Evolutionary conservation across 2,329 filamentous ascomycete species (phyloP).

Genomic region (Aspergillus hiratsukae): DNA sequence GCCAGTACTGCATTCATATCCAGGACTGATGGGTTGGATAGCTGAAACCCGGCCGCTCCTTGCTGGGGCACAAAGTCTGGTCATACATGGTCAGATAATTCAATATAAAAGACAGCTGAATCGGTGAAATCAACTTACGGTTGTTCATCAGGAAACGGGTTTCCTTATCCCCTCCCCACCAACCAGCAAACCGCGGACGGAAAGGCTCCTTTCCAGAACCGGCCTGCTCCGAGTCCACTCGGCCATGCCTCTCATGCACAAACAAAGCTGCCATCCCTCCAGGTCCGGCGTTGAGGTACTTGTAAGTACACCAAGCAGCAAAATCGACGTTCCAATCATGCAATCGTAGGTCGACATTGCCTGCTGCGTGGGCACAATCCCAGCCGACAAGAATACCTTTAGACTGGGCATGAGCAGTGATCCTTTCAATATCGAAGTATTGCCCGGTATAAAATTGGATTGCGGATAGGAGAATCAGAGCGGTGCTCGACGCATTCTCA

Average conservation of each 20-base stretch:
- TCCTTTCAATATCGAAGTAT: constrained; percentile 73
- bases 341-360: constrained; percentile 72
- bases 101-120: background rate
- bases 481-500: constrained; percentile 65
- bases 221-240: constrained; percentile 31
- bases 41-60: constrained; percentile 75
- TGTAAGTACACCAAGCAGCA: constrained; percentile 90
- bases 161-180: constrained; percentile 79
- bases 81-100: background rate
- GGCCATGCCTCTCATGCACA: constrained; percentile 70
- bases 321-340: constrained; percentile 93
- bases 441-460: constrained; percentile 93
- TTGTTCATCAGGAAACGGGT: constrained; percentile 81
- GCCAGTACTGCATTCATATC: constrained; percentile 72
- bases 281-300: constrained; percentile 84
- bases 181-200: constrained; percentile 67
- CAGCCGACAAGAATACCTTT: constrained; percentile 73
- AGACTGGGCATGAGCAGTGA: constrained; percentile 70
- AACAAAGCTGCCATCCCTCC: constrained; percentile 77
- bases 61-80: constrained; percentile 66
- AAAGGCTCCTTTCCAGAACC: constrained; percentile 47
- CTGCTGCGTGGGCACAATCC: constrained; percentile 83
- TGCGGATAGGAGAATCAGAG: constrained; percentile 75
- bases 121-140: constrained; percentile 26
- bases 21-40: constrained; percentile 78